Evolutionary conservation across 768 basidiomycete species (phyloP), one percentile per base, ranked within the genome.

Genomic region (Termitomyces sp.): DNA sequence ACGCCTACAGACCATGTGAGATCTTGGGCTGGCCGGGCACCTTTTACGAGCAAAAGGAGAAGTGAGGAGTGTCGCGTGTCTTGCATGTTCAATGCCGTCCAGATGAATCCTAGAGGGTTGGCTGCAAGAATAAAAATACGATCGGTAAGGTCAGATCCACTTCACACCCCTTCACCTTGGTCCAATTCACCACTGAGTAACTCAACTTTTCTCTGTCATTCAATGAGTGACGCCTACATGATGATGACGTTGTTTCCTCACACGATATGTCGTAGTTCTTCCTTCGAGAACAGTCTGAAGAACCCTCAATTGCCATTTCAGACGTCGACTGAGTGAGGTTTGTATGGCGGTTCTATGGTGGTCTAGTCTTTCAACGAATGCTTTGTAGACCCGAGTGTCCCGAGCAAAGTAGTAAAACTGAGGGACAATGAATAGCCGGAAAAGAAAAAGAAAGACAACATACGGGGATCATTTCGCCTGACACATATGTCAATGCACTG

Each of bases 391-490:
- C 33, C 95, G 84, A 57, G 93, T 88, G 68, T 98, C 96, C 20
- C 96, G 82, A 41, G 95, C 96, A 64, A 98, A 98, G 63, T 88
- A 93, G 58, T 89, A 94, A n/a, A 85, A 80, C 91, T 92, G 49
- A 43, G 5, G 60, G 18, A 44, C 13, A 9, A 9, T 38, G 5
- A 36, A 27, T 15, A 35, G 38, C 32, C 50, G 13, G 39, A 38
- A 13, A 49, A 52, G 5, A 39, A n/a, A 29, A 40, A 56, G 12
- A 25, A n/a, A 27, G 20, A 50, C 27, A 3, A 49, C 84, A 57
- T 63, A 93, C 93, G 5, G 93, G 91, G 66, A 96, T 84, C 31
- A 70, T 73, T 42, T 89, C 84, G 33, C 76, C 86, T 33, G 77
- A 70, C 6, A 94, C 65, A 3, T 75, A 70, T 58, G 85, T 80